Evolutionary conservation across 139 green algal genomes (phyloP), one percentile per base, ranked within the genome.

Genomic region (Chlorella vulgaris): DNA sequence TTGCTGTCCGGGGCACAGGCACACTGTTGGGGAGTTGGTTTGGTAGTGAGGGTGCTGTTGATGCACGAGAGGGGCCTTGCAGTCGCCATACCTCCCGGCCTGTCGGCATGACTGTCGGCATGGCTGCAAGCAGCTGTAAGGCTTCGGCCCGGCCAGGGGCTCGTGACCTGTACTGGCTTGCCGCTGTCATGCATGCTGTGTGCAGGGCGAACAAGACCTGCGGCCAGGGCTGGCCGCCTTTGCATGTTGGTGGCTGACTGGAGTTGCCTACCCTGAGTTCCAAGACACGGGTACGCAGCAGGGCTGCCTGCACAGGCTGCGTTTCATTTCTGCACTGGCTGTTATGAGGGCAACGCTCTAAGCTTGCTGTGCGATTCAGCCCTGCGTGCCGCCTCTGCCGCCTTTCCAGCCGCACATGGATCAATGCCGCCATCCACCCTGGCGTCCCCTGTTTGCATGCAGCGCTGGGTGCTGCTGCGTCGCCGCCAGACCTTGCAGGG

Each of bases 261-360:
- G 19, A 0, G 70, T 78, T 47, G 70, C 70, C 31, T 78, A 78
- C 50, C 70, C 70, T 47, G 70, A 78, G 50, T 78, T 78, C 50
- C 70, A 78, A 22, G 70, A 78, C 50, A 65, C 70, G 4, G 70
- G 70, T 78, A 24, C 24, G 69, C n/a, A 6, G 42, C 24, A 15
- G 15, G 31, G 13, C 28, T 43, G 29, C 26, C 31, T 43, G 62
- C 5, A 26, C 55, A 65, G 21, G 22, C 15, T 65, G 2, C 1
- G 62, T 21, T 69, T 31, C 15, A 15, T 55, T 15, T 55, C 13
- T 55, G 47, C 47, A 55, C 15, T 55, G 28, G 55, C n/a, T 15
- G 5, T 28, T 28, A 8, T 28, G 18, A 31, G 55, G 15, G 55
- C 18, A 31, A 21, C 28, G 55, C 55, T 31, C 18, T 65, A 10